These are phyloP conservation scores for Phytopythium sindhum DNA, from an alignment of 352 stramenopile species.

Conservation along the genomic window DNA sequence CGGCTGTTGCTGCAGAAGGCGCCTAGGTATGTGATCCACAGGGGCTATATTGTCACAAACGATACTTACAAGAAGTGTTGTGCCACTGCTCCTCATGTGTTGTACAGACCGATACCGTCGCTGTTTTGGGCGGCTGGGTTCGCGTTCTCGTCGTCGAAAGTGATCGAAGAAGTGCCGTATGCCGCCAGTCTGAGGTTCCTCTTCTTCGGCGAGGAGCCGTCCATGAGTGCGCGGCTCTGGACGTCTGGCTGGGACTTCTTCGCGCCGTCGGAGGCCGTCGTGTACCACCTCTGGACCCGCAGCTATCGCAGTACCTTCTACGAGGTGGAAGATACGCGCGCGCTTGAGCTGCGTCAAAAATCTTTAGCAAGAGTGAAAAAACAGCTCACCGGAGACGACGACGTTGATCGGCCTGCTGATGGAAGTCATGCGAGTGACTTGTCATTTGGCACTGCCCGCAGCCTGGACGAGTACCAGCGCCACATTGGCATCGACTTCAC, in stretches of 20 bases:
- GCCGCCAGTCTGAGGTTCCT: slow-evolving; percentile 81
- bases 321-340: slow-evolving; percentile 48
- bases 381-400: slow-evolving; percentile 13
- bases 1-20: slow-evolving; percentile 41
- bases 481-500: slow-evolving; percentile 54
- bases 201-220: slow-evolving; percentile 94
- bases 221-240: slow-evolving; percentile 89
- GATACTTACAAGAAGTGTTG: background rate
- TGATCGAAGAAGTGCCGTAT: slow-evolving; percentile 79
- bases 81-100: slow-evolving; percentile 3
- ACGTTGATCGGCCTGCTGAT: background rate
- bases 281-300: slow-evolving; percentile 92
- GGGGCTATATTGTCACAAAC: background rate
- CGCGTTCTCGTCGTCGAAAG: slow-evolving; percentile 48
- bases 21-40: slow-evolving; percentile 17
- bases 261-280: slow-evolving; percentile 58
- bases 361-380: slow-evolving; percentile 26
- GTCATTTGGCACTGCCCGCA: slow-evolving; percentile 28
- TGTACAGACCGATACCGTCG: slow-evolving; percentile 48
- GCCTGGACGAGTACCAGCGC: slow-evolving; percentile 43
- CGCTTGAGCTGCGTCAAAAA: slow-evolving; percentile 14
- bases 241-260: slow-evolving; percentile 91
- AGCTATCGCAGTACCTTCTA: slow-evolving; percentile 73
- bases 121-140: slow-evolving; percentile 78
- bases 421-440: background rate